These are phyloP conservation scores for Candida stauntonica DNA, from an alignment of 805 yeast genomes.

Conservation along the genomic window DNA sequence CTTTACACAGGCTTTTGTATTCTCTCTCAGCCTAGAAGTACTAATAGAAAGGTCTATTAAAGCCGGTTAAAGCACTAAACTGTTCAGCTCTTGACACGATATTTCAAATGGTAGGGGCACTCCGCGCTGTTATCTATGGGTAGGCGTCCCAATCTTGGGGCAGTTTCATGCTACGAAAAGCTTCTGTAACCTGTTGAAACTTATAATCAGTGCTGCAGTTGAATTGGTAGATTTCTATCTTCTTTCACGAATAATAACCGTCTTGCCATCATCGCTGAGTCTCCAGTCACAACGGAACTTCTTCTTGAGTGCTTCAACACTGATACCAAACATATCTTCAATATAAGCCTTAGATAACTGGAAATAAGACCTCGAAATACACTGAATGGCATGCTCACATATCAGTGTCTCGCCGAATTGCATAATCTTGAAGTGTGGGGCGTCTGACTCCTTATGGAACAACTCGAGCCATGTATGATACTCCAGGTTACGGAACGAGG, in stretches of 20 bases:
- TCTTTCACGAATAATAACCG: slow-evolving; percentile 16
- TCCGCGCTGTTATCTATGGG: too few species aligned
- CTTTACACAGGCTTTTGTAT: not conserved
- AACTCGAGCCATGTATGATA: slow-evolving; percentile 31
- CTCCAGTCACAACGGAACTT: slow-evolving; percentile 17
- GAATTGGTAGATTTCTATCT: too few species aligned
- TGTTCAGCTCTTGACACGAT: too few species aligned
- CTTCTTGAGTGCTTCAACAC: slow-evolving; percentile 3
- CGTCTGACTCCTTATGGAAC: slow-evolving; percentile 19
- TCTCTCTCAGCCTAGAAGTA: too few species aligned
- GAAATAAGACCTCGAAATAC: slow-evolving; percentile 38
- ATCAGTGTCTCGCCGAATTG: slow-evolving; percentile 36
- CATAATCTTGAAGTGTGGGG: slow-evolving; percentile 33
- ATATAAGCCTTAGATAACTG: slow-evolving; percentile 21
- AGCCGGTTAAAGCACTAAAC: too few species aligned
- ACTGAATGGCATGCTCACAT: slow-evolving; percentile 29
- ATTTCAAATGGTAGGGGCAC: not conserved
- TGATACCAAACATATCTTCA: slow-evolving; percentile 10
- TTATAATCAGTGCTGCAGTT: too few species aligned
- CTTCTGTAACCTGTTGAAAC: not conserved
- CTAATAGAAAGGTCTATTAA: not conserved
- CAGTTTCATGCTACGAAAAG: too few species aligned
- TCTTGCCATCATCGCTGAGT: slow-evolving; percentile 4
- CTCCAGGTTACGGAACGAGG: slow-evolving; percentile 31
- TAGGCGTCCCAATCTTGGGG: too few species aligned